A percentile compares a stretch with the other conserved stretches of the same genome.
Evolutionary conservation across 441 rosid species (phyloP).

Genomic region (Sinapis alba): DNA sequence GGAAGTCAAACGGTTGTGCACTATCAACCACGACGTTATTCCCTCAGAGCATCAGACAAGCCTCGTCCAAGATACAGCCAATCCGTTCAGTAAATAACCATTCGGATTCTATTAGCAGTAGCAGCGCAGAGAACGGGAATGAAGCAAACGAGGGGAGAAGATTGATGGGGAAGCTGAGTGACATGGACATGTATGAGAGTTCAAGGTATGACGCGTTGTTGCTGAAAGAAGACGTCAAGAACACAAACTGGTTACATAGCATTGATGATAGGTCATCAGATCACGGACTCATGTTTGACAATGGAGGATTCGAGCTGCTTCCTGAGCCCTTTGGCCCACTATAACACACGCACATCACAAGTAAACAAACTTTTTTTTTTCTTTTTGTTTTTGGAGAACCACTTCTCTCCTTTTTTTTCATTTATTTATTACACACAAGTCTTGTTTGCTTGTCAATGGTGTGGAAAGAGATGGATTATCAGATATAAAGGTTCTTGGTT

Average conservation of each 20-base stretch:
- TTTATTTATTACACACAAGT: conserved; percentile 14
- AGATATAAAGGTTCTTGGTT: conserved; percentile 12
- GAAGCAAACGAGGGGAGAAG: conserved; percentile 52
- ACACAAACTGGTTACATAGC: conserved; percentile 91
- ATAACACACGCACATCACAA: conserved; percentile 37
- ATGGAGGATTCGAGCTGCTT: conserved; percentile 83
- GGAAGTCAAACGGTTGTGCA: conserved; percentile 54
- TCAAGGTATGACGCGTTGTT: conserved; percentile 87
- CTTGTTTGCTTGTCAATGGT: conserved; percentile 33
- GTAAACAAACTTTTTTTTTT: background rate
- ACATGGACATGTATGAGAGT: conserved; percentile 80
- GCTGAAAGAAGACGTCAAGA: conserved; percentile 84
- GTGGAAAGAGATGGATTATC: conserved; percentile 13
- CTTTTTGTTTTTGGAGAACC: background rate
- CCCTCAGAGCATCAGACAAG: conserved; percentile 86
- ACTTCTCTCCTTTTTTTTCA: background rate
- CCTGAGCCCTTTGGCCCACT: conserved; percentile 87
- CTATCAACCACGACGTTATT: conserved; percentile 77
- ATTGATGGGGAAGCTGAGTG: conserved; percentile 59
- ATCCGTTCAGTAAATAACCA: conserved; percentile 36
- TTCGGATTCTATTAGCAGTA: conserved; percentile 43
- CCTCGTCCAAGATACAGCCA: conserved; percentile 59
- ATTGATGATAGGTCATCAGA: conserved; percentile 70
- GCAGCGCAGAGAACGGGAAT: conserved; percentile 47
- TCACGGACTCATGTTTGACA: conserved; percentile 55